These are phyloP conservation scores for Podaxis sp. DNA, from an alignment of 768 basidiomycete species.

Conservation along the genomic window DNA sequence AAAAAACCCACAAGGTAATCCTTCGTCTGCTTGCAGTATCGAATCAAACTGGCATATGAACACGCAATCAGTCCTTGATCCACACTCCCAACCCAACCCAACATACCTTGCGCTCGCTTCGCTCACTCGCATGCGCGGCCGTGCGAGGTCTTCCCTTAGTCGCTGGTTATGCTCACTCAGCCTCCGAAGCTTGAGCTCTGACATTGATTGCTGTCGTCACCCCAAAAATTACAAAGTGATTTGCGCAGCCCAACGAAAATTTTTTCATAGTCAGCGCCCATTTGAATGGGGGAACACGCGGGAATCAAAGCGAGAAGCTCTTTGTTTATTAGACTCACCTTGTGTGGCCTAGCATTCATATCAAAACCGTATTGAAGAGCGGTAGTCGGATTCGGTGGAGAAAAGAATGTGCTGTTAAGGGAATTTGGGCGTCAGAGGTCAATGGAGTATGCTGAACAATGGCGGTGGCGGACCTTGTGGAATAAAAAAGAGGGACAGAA, in stretches of 20 bases:
- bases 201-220: slow-evolving; percentile 78
- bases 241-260: too few species aligned
- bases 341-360: slow-evolving; percentile 78
- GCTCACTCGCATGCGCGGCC: slow-evolving; percentile 88
- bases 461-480: slow-evolving; percentile 14
- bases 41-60: slow-evolving; percentile 65
- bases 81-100: background rate
- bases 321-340: slow-evolving; percentile 36
- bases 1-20: slow-evolving; percentile 74
- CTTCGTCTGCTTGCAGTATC: slow-evolving; percentile 91
- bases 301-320: slow-evolving; percentile 7
- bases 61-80: slow-evolving; percentile 4
- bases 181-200: slow-evolving; percentile 92
- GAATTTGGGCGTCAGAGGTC: background rate
- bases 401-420: slow-evolving; percentile 19
- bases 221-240: background rate
- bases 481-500: slow-evolving; percentile 21
- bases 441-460: slow-evolving; percentile 13
- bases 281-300: slow-evolving; percentile 10
- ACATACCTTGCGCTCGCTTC: slow-evolving; percentile 86
- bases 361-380: slow-evolving; percentile 19
- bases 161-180: slow-evolving; percentile 93
- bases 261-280: background rate
- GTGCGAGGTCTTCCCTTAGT: slow-evolving; percentile 82
- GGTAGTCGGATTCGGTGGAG: slow-evolving; percentile 16